Evolutionary conservation across 106 monocot genomes (phyloP).

Genomic region (Dendrobium officinale): DNA sequence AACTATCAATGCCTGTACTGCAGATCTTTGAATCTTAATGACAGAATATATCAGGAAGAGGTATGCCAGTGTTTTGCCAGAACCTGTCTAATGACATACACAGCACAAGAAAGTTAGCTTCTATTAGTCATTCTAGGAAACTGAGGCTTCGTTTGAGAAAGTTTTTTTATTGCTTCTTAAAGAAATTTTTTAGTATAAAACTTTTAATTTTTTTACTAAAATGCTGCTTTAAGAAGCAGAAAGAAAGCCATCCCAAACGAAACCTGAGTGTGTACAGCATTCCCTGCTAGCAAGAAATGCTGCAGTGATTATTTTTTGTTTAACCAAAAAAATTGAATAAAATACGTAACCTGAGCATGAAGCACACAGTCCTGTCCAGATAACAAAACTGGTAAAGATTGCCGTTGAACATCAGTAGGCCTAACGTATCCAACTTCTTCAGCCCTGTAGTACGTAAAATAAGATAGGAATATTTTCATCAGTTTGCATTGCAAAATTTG

Average conservation of each 20-base stretch:
- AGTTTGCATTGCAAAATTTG: neutral
- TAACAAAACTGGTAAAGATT: constrained; percentile 57
- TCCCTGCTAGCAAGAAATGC: neutral
- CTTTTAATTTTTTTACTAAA: too few relatives aligned
- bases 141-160: too few relatives aligned
- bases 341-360: constrained; percentile 55
- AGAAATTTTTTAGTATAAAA: too few relatives aligned
- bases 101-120: neutral
- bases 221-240: too few relatives aligned
- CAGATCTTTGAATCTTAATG: constrained; percentile 52
- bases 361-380: constrained; percentile 57
- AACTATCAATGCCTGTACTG: constrained; percentile 87
- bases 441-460: constrained; percentile 24
- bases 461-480: neutral
- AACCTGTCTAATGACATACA: constrained; percentile 75
- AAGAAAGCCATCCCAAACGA: too few relatives aligned
- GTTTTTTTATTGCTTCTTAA: too few relatives aligned
- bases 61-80: constrained; percentile 96
- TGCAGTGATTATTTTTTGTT: neutral
- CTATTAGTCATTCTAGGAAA: neutral
- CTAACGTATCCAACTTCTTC: constrained; percentile 48
- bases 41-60: constrained; percentile 68
- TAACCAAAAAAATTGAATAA: neutral
- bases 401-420: constrained; percentile 58
- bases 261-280: neutral